phyloP scores from a whole-genome alignment of 192 early-diverging fungal species.

The Coemansia sp. region DNA sequence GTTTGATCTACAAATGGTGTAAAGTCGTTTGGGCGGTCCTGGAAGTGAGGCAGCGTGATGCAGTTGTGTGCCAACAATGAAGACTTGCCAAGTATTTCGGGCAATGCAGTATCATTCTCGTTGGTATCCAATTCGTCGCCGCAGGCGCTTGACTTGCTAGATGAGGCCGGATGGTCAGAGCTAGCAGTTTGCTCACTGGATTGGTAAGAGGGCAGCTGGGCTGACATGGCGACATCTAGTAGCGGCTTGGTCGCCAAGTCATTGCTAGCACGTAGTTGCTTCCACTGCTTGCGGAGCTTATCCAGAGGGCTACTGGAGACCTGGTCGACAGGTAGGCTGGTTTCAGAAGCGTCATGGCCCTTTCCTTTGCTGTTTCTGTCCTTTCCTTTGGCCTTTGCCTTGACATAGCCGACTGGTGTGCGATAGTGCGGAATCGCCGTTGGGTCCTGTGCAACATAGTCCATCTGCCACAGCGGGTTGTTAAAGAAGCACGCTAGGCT shows the following conservation, averaged over 20 bases:
- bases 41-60: conserved; percentile 33
- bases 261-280: background rate
- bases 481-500: conserved; percentile 59
- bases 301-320: background rate
- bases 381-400: conserved; percentile 9
- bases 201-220: conserved; percentile 24
- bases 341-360: background rate
- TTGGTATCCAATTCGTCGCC: background rate
- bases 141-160: background rate
- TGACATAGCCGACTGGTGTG: conserved; percentile 21
- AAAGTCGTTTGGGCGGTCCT: conserved; percentile 49
- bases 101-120: background rate
- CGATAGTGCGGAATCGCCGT: conserved; percentile 41
- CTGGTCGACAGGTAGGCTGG: background rate
- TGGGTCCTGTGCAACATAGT: conserved; percentile 38
- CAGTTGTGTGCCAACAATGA: conserved; percentile 15
- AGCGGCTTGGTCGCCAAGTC: conserved; percentile 9
- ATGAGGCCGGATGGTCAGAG: background rate
- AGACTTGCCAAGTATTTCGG: background rate
- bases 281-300: conserved; percentile 11
- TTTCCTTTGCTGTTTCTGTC: background rate
- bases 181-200: conserved; percentile 9
- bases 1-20: conserved; percentile 63
- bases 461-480: conserved; percentile 57
- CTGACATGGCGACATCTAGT: background rate